Evolutionary conservation across 2,329 filamentous ascomycete species (phyloP).

Genomic region (Salinomyces thailandicus): DNA sequence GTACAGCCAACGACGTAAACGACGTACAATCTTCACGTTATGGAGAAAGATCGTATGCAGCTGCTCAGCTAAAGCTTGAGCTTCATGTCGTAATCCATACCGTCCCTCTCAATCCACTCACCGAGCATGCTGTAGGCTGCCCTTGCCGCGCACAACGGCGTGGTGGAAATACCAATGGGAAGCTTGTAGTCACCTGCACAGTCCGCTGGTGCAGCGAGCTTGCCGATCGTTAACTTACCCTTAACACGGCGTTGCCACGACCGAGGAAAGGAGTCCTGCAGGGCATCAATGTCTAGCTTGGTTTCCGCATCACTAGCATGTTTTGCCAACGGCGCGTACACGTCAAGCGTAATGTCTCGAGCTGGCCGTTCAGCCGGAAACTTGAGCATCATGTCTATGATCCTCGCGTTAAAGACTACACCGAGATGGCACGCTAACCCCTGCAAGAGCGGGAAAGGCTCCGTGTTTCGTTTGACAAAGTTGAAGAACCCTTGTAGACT

Average conservation of each 20-base stretch:
- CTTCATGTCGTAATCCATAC: slow-evolving; percentile 15
- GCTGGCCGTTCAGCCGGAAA: slow-evolving; percentile 5
- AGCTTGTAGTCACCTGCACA: slow-evolving; percentile 30
- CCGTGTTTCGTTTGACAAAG: slow-evolving; percentile 18
- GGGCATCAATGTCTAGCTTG: slow-evolving; percentile 25
- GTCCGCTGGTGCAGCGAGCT: slow-evolving; percentile 20
- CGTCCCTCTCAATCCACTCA: slow-evolving; percentile 30
- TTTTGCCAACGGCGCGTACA: slow-evolving; percentile 10
- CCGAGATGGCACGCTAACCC: slow-evolving; percentile 33
- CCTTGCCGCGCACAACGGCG: slow-evolving; percentile 34
- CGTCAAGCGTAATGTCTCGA: slow-evolving; percentile 8
- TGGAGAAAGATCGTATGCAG: no score
- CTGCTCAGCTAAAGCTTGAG: slow-evolving; percentile 14
- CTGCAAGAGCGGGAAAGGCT: slow-evolving; percentile 25
- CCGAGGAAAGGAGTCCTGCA: slow-evolving; percentile 29
- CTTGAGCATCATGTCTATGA: slow-evolving; percentile 19
- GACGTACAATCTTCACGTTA: no score
- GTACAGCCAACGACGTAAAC: no score
- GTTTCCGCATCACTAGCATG: slow-evolving; percentile 13
- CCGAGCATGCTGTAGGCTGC: slow-evolving; percentile 32
- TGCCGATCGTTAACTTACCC: slow-evolving; percentile 18
- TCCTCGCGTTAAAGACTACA: slow-evolving; percentile 30
- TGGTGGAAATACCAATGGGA: slow-evolving; percentile 31
- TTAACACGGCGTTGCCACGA: slow-evolving; percentile 27
- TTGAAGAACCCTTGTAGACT: slow-evolving; percentile 19